phyloP scores from a whole-genome alignment of 805 yeast species.

The Novakomyces olei region DNA sequence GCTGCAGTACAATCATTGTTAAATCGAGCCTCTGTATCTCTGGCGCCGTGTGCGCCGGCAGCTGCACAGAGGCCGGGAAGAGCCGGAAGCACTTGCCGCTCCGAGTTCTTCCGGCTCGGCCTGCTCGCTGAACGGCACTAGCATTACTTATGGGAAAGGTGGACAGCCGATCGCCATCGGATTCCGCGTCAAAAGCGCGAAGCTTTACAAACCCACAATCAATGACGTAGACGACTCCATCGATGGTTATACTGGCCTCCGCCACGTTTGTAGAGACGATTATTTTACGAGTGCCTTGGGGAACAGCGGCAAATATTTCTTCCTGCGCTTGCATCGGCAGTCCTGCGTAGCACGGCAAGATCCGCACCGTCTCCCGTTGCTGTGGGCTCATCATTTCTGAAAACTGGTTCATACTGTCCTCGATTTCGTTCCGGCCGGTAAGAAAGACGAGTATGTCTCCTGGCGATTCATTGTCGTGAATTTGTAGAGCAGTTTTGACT shows the following conservation, averaged over 20 bases:
- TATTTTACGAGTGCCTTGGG: constrained; percentile 34
- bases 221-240: constrained; percentile 53
- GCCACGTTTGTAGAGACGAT: constrained; percentile 75
- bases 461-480: constrained; percentile 26
- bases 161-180: constrained; percentile 52
- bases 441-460: constrained; percentile 71
- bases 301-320: constrained; percentile 32
- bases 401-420: constrained; percentile 23
- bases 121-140: constrained; percentile 60
- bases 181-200: constrained; percentile 49
- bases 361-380: constrained; percentile 29
- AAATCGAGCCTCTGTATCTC: constrained; percentile 65
- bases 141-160: constrained; percentile 55
- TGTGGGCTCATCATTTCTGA: constrained; percentile 15
- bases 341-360: constrained; percentile 56
- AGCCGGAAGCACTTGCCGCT: constrained; percentile 51
- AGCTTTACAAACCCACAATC: constrained; percentile 62
- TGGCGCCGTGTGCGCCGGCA: constrained; percentile 46
- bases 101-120: constrained; percentile 65
- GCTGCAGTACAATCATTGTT: constrained; percentile 38
- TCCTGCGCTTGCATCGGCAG: constrained; percentile 49
- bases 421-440: constrained; percentile 82
- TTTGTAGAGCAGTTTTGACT: constrained; percentile 42
- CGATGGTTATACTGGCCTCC: constrained; percentile 70
- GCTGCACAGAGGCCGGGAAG: constrained; percentile 26